Percentiles rank a stretch among this genome's conserved stretches.
Evolutionary conservation across 148 eudicot species (phyloP).

Genomic region (Chenopodium suecicum): DNA sequence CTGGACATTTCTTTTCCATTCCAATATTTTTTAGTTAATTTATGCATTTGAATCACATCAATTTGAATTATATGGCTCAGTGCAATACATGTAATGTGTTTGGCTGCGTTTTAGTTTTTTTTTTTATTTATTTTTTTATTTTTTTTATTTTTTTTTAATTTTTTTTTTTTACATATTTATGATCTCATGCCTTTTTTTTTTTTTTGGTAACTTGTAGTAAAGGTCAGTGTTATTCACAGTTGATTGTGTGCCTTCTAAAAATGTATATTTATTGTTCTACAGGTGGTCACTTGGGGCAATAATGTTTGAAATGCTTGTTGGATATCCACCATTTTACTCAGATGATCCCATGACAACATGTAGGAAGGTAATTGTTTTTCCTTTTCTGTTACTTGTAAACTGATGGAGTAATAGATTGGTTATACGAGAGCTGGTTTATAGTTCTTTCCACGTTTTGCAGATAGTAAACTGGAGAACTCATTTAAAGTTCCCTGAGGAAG

Average conservation of each 20-base stretch:
- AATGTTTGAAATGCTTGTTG: conserved; percentile 95
- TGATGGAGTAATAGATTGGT: background rate
- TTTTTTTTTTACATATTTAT: background rate
- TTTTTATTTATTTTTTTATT: too few species aligned
- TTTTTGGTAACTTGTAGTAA: background rate
- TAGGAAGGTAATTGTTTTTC: conserved; percentile 61
- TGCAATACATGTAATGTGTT: background rate
- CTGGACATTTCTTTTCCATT: background rate
- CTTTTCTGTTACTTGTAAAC: background rate
- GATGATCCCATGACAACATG: conserved; percentile 98
- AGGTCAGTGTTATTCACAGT: background rate
- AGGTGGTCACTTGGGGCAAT: conserved; percentile 99
- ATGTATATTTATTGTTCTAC: conserved; percentile 24
- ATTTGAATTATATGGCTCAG: background rate
- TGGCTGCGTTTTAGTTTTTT: background rate
- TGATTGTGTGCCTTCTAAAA: background rate
- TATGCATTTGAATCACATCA: too few species aligned
- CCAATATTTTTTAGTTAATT: background rate
- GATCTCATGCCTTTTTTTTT: background rate
- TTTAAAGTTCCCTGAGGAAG: conserved; percentile 92
- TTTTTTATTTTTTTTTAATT: too few species aligned
- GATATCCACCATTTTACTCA: conserved; percentile 96
- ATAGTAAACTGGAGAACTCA: conserved; percentile 95
- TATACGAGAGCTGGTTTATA: conserved; percentile 10
- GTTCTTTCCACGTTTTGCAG: conserved; percentile 34